These are phyloP conservation scores for Fusarium burgessii DNA, from an alignment of 2,329 filamentous ascomycete genomes.

Conservation along the genomic window DNA sequence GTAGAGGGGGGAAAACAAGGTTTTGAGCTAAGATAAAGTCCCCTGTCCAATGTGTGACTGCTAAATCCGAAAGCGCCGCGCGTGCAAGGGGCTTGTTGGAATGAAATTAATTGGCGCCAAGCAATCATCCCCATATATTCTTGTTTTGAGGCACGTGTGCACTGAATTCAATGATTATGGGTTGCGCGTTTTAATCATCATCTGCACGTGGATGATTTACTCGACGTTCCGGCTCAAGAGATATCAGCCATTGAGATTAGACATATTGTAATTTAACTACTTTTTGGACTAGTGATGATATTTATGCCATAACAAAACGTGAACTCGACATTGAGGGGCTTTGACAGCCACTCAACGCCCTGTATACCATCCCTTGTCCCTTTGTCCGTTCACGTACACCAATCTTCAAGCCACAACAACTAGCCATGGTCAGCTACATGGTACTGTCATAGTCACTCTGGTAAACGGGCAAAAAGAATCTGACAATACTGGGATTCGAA, in stretches of 20 bases:
- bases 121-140: background rate
- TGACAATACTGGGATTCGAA: constrained; percentile 36
- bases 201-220: constrained; percentile 11
- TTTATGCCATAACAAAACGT: background rate
- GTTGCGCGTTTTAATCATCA: background rate
- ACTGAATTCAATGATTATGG: background rate
- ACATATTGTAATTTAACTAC: background rate
- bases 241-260: background rate
- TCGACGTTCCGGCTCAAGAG: background rate
- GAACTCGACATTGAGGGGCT: background rate
- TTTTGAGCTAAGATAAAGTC: background rate
- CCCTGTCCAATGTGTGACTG: background rate
- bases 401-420: background rate
- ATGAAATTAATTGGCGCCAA: constrained; percentile 22
- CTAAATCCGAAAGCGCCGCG: constrained; percentile 13
- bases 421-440: background rate
- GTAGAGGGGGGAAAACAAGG: constrained; percentile 2
- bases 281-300: background rate
- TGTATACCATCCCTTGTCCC: background rate
- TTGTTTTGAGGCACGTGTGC: constrained; percentile 15
- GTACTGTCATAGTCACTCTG: background rate
- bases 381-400: background rate
- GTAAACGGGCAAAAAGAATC: background rate
- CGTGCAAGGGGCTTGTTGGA: constrained; percentile 21
- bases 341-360: background rate